Evolutionary conservation across 352 stramenopile genomes (phyloP).

Genomic region (Phytopythium sindhum): DNA sequence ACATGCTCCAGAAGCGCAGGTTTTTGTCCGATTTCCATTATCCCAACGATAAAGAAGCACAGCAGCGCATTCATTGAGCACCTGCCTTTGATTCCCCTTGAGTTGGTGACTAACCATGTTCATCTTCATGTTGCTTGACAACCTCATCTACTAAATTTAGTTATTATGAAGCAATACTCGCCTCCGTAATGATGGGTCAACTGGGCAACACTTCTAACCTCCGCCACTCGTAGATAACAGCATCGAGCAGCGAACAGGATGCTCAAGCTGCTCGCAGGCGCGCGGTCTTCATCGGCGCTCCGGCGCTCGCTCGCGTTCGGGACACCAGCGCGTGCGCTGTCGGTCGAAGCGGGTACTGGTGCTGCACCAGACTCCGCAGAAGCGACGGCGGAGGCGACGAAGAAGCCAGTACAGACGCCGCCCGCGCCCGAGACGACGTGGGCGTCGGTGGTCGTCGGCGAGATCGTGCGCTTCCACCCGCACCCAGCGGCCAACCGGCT

Average conservation of each 20-base stretch:
- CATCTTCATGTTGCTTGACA: not conserved
- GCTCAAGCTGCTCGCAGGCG: not conserved
- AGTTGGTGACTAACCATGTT: not conserved
- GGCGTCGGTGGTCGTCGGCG: constrained; percentile 61
- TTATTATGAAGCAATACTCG: not conserved
- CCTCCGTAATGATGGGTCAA: not conserved
- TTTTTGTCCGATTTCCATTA: not conserved
- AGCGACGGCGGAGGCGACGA: not conserved
- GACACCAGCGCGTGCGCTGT: constrained; percentile 13
- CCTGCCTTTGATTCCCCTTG: not conserved
- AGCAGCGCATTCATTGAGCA: not conserved
- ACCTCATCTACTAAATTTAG: not conserved
- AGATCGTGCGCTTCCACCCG: constrained; percentile 56
- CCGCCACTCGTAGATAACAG: not conserved
- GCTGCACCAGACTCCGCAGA: constrained; percentile 5
- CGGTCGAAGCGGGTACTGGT: constrained; percentile 4
- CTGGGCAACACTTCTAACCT: not conserved
- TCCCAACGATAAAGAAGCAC: not conserved
- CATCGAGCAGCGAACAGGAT: not conserved
- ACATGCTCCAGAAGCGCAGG: not conserved
- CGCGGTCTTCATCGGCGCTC: not conserved
- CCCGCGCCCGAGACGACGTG: constrained; percentile 46
- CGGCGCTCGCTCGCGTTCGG: constrained; percentile 7
- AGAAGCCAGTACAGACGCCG: constrained; percentile 5
- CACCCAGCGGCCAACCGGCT: constrained; percentile 66